Percentiles rank a stretch among this genome's conserved stretches.
Conservation (phyloP, 169 alveolate species). For the Plasmodium coatneyi region DNA sequence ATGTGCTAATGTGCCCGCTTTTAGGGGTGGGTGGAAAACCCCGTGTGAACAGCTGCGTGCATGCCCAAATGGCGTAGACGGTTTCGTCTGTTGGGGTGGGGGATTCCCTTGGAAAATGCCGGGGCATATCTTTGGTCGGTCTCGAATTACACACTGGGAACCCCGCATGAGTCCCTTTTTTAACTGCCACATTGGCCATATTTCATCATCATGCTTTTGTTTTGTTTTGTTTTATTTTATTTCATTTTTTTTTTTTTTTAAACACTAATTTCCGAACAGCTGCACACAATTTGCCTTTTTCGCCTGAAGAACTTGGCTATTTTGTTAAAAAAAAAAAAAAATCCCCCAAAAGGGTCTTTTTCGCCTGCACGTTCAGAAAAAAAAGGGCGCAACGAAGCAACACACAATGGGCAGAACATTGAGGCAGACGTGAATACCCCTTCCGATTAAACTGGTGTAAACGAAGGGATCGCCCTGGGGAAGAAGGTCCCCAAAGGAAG, state of each 20-base stretch:
- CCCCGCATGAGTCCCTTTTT: neutral
- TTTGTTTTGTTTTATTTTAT: neutral
- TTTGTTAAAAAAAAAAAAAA: neutral
- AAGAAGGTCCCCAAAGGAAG: neutral
- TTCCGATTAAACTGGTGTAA: neutral
- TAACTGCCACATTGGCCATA: neutral
- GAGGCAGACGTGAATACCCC: neutral
- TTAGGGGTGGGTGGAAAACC: neutral
- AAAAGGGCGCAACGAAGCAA: neutral
- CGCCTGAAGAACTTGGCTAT: neutral
- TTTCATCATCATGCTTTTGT: neutral
- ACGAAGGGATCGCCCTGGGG: neutral
- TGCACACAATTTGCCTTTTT: neutral
- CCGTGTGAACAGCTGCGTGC: neutral
- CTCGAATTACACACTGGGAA: neutral
- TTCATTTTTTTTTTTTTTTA: neutral
- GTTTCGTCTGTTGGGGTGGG: neutral
- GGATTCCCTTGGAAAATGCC: neutral
- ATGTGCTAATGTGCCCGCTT: neutral
- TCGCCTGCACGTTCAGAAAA: constrained; percentile 1
- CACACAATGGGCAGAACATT: neutral
- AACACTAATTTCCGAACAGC: neutral
- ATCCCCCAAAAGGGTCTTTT: neutral
- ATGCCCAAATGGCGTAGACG: neutral
- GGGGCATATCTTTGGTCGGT: neutral